Conservation (phyloP, 2,329 filamentous ascomycete genomes). For the Aspergillus pseudoterreus region DNA sequence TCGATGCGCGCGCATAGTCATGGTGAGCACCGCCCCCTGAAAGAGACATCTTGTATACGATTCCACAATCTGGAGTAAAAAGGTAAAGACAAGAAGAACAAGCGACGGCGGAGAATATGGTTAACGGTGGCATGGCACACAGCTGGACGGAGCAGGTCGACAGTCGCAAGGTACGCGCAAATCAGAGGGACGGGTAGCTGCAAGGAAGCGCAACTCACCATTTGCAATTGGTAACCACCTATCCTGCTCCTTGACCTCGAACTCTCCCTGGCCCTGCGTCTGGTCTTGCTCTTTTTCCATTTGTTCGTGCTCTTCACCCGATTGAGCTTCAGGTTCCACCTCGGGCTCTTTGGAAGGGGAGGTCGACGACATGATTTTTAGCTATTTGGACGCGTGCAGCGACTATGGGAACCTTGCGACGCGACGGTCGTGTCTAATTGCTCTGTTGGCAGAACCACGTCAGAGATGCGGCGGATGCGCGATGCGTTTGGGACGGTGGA, state of each 20-base stretch:
- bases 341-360: slow-evolving; percentile 84
- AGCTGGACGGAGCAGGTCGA: slow-evolving; percentile 25
- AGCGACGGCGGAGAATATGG: slow-evolving; percentile 20
- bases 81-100: slow-evolving; percentile 10
- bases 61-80: neutral
- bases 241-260: slow-evolving; percentile 99
- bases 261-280: slow-evolving; percentile 76
- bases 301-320: slow-evolving; percentile 85
- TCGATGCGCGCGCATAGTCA: too few species aligned
- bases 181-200: slow-evolving; percentile 43
- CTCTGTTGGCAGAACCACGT: slow-evolving; percentile 45
- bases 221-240: slow-evolving; percentile 99
- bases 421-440: slow-evolving; percentile 29
- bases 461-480: slow-evolving; percentile 33
- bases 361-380: slow-evolving; percentile 92
- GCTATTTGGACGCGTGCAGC: slow-evolving; percentile 34
- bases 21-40: too few species aligned
- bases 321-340: slow-evolving; percentile 89
- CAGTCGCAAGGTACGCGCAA: slow-evolving; percentile 47
- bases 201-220: slow-evolving; percentile 69
- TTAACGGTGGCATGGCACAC: slow-evolving; percentile 27
- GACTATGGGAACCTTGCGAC: slow-evolving; percentile 32
- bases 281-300: slow-evolving; percentile 76
- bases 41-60: neutral
- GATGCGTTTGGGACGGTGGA: slow-evolving; percentile 21